Conservation (phyloP, 768 basidiomycete species). For the Boletus patriciae region DNA sequence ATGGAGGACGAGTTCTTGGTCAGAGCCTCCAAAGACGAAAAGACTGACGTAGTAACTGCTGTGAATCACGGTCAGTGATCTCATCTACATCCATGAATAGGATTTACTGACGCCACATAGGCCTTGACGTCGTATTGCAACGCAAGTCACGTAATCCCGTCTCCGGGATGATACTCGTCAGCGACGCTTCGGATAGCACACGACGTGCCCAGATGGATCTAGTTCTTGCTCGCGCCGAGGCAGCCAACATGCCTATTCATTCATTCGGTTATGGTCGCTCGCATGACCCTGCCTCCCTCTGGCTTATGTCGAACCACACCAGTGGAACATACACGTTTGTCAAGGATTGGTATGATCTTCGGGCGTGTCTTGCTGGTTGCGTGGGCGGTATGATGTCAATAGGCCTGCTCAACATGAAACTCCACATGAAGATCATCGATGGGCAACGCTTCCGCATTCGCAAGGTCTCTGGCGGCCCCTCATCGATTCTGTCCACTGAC, state of each 20-base stretch:
- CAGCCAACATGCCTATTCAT: conserved; percentile 95
- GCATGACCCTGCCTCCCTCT: conserved; percentile 95
- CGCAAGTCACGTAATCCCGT: conserved; percentile 89
- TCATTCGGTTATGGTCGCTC: conserved; percentile 96
- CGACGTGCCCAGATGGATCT: conserved; percentile 97
- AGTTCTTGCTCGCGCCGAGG: conserved; percentile 94
- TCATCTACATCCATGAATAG: not conserved
- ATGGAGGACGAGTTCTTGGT: conserved; percentile 67
- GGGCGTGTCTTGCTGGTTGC: conserved; percentile 89
- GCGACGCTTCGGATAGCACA: conserved; percentile 89
- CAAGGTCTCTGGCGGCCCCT: conserved; percentile 90
- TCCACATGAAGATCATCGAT: conserved; percentile 93
- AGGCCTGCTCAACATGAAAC: conserved; percentile 87
- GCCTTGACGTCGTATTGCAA: conserved; percentile 91
- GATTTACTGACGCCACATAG: conserved; percentile 36
- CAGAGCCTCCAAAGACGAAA: conserved; percentile 81
- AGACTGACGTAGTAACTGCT: conserved; percentile 97
- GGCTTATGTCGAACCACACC: conserved; percentile 99
- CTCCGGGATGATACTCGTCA: conserved; percentile 89
- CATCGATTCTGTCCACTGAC: conserved; percentile 84
- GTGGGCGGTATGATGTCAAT: conserved; percentile 97
- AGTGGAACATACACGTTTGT: conserved; percentile 97
- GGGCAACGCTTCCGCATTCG: conserved; percentile 87
- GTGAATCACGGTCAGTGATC: conserved; percentile 78
- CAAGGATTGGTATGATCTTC: conserved; percentile 96